Conservation (phyloP, 176 grass and related monocot genomes). For the Rhynchospora breviuscula region DNA sequence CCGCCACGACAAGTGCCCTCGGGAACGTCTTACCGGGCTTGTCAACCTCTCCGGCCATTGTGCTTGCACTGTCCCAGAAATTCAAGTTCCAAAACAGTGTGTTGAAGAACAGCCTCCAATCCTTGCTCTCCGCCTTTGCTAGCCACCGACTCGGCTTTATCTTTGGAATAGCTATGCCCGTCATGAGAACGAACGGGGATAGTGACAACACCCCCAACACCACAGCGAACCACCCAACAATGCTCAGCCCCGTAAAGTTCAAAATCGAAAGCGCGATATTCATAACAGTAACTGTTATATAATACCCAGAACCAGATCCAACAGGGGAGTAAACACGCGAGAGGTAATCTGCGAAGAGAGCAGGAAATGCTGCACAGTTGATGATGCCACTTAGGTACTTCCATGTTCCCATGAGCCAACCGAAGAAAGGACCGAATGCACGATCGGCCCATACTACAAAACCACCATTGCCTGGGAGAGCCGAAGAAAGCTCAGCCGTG, state of each 20-base stretch:
- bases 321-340: conserved; percentile 44
- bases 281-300: conserved; percentile 42
- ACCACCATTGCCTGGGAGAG: conserved; percentile 76
- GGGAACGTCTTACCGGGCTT: conserved; percentile 56
- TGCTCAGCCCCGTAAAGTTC: conserved; percentile 60
- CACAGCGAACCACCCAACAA: conserved; percentile 64
- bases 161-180: conserved; percentile 50
- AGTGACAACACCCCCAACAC: conserved; percentile 48
- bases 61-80: conserved; percentile 80
- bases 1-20: conserved; percentile 47
- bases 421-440: conserved; percentile 54
- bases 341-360: conserved; percentile 66
- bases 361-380: conserved; percentile 68
- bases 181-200: conserved; percentile 60
- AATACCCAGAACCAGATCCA: conserved; percentile 1
- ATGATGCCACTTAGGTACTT: conserved; percentile 75
- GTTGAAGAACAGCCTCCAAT: conserved; percentile 82
- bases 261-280: conserved; percentile 44
- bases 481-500: conserved; percentile 63
- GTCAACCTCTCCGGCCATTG: conserved; percentile 81
- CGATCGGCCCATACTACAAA: conserved; percentile 73
- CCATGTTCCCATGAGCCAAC: conserved; percentile 71
- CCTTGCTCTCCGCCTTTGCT: conserved; percentile 23
- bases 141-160: conserved; percentile 43
- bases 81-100: conserved; percentile 90